phyloP scores from a whole-genome alignment of 2,329 filamentous ascomycete genomes.

The Alternaria arborescens region DNA sequence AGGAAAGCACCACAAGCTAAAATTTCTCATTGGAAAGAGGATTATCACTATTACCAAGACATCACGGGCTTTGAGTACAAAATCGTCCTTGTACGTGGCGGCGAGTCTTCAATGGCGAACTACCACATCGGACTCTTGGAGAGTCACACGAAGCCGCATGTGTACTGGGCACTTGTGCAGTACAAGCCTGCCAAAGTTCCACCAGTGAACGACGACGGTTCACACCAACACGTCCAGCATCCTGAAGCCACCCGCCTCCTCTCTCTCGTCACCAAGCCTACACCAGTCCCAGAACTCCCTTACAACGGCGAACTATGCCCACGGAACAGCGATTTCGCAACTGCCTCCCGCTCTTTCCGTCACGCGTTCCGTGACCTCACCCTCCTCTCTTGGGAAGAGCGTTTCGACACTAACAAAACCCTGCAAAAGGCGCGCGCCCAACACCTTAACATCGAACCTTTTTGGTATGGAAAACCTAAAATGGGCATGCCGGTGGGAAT shows the following conservation, averaged over 20 bases:
- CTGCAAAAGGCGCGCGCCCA: conserved; percentile 33
- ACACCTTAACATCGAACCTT: conserved; percentile 34
- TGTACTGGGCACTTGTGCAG: conserved; percentile 41
- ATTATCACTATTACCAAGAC: conserved; percentile 72
- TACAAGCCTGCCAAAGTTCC: conserved; percentile 29
- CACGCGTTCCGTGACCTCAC: conserved; percentile 53
- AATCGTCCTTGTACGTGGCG: conserved; percentile 66
- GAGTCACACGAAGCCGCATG: conserved; percentile 41
- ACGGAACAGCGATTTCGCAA: conserved; percentile 39
- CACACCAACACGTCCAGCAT: not conserved
- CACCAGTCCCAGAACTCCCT: conserved; percentile 9
- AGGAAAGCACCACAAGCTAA: conserved; percentile 22
- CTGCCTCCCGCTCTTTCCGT: conserved; percentile 51
- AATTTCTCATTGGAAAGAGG: conserved; percentile 51
- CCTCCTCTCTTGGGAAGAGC: conserved; percentile 53
- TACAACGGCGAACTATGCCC: conserved; percentile 40
- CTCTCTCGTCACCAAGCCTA: conserved; percentile 18
- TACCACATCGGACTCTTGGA: conserved; percentile 52
- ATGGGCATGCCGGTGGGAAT: conserved; percentile 22
- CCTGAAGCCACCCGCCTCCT: conserved; percentile 23
- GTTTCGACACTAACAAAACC: conserved; percentile 36
- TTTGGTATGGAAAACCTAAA: conserved; percentile 35
- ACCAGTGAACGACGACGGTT: not conserved
- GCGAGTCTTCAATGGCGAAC: conserved; percentile 63
- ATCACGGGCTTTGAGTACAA: conserved; percentile 69